Evolutionary conservation across 345 rosid genomes (phyloP), one percentile per base, ranked within the genome.

Genomic region (Turritis glabra): DNA sequence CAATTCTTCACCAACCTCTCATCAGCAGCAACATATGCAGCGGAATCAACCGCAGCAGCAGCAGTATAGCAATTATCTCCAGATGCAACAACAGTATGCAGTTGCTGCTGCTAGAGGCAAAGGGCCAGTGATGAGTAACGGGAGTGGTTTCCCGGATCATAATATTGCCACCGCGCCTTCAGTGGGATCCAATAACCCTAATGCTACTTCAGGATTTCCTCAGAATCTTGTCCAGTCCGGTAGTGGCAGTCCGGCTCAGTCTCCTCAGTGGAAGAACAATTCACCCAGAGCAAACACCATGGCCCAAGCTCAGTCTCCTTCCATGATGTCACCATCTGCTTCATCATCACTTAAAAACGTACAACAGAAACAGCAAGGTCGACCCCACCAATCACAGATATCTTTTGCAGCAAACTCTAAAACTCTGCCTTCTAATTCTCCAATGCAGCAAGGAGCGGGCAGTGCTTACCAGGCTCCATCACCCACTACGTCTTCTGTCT

Each of bases 261-360:
- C 95, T 63, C 77, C 88, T 43, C 97, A 85, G 67, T 89, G 97
- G 97, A 91, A 86, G 75, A 59, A 7, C 46, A 85, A 79, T 83
- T 80, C 91, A 41, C 69, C 50, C 22, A 82, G 90, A 17, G 60
- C 80, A 12, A 52, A 84, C 5, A 53, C 80, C 9, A 48, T 48
- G 54, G 46, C 84, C 3, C 91, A 80, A 74, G 85, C 71, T 51
- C 75, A 87, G 32, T 75, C 90, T 19, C 73, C 86, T 5, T 74
- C 93, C 37, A 65, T 84, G 9, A 30, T 43, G 25, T 64, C 69
- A 44, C 48, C 85, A 22, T 74, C 92, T 11, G 57, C 85, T 1
- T 62, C 92, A 13, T 72, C 91, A 7, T 65, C 90, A 4, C 83
- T 71, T 1, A 89, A 86, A 69, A 84, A 73, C 53, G 76, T 79